phyloP scores from a whole-genome alignment of 441 rosid genomes.

The Adansonia rubrostipa region DNA sequence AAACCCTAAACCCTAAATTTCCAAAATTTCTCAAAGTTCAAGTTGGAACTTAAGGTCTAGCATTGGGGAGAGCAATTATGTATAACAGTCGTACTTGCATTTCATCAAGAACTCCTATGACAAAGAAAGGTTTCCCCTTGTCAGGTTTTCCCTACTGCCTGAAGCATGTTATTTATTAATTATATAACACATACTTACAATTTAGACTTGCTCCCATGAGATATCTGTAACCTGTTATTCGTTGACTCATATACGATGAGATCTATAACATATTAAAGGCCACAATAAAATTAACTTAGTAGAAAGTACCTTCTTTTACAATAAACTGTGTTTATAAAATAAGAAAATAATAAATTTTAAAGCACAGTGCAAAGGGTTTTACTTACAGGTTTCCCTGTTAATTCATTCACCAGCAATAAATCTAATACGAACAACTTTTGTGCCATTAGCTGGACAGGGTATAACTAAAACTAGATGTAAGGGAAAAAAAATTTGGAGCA shows the following conservation, averaged over 20 bases:
- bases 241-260: neutral
- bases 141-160: neutral
- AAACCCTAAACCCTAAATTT: neutral
- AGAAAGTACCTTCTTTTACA: neutral
- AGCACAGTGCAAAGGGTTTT: neutral
- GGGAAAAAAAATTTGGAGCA: slow-evolving; percentile 5
- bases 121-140: neutral
- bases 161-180: neutral
- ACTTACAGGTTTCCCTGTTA: neutral
- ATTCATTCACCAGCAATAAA: neutral
- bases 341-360: neutral
- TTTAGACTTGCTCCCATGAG: too few species aligned
- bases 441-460: neutral
- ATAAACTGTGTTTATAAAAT: neutral
- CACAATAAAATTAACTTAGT: neutral
- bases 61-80: neutral
- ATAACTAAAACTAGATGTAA: neutral
- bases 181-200: neutral
- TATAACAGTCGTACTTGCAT: neutral
- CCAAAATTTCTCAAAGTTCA: neutral
- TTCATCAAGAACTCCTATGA: neutral
- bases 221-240: neutral
- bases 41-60: neutral
- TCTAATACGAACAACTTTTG: neutral
- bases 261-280: neutral